Evolutionary conservation across 2,329 filamentous ascomycete species (phyloP).

Genomic region (Lojkania enalia): DNA sequence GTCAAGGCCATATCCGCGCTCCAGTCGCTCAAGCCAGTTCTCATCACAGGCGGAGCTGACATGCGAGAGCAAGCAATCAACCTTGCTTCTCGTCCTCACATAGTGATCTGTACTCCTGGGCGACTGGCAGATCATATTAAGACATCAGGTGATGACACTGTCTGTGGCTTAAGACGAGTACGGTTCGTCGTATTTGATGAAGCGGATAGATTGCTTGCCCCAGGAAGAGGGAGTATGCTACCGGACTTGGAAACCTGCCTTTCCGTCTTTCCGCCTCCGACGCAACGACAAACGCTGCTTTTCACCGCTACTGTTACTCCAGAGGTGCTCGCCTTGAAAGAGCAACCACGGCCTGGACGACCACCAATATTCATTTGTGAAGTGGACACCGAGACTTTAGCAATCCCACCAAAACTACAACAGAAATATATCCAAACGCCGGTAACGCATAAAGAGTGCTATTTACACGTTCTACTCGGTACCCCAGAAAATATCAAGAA

Average conservation of each 20-base stretch:
- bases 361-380: conserved; percentile 87
- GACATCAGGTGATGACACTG: conserved; percentile 87
- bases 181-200: conserved; percentile 92
- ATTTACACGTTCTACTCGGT: conserved; percentile 83
- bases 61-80: conserved; percentile 77
- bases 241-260: conserved; percentile 90
- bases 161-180: conserved; percentile 76
- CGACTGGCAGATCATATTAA: conserved; percentile 91
- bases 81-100: conserved; percentile 78
- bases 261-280: conserved; percentile 74
- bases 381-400: conserved; percentile 71
- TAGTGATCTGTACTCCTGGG: conserved; percentile 90
- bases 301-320: conserved; percentile 96
- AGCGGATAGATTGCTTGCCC: conserved; percentile 83
- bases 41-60: conserved; percentile 91
- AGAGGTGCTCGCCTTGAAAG: conserved; percentile 85
- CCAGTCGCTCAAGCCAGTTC: conserved; percentile 80
- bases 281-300: conserved; percentile 84
- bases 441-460: conserved; percentile 91
- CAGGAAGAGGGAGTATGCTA: conserved; percentile 83
- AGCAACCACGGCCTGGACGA: conserved; percentile 70
- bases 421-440: conserved; percentile 88
- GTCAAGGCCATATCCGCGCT: conserved; percentile 89
- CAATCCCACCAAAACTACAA: conserved; percentile 76
- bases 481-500: conserved; percentile 72